Evolutionary conservation across 768 basidiomycete genomes (phyloP), one percentile per base, ranked within the genome.

Genomic region (Boletellus ananiceps): DNA sequence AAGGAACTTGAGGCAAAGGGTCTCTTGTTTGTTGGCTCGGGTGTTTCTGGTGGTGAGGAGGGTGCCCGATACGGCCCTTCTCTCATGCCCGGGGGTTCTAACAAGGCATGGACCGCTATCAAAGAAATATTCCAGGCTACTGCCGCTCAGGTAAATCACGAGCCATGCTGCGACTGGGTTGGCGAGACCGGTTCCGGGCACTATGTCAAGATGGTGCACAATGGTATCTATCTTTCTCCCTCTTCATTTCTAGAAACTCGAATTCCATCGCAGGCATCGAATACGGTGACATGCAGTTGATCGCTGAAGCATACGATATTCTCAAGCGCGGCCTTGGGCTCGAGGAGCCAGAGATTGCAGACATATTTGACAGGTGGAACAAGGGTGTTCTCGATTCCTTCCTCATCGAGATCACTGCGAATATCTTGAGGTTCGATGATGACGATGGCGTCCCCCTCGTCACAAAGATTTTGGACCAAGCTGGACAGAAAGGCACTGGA

Each of bases 131-230:
- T 99, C 86, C 96, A 99, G 75, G 90, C 90, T 70, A 88, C 95
- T 44, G 83, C 96, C 56, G 96, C 96, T 51, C 93, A 98, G 68
- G 90, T 87, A 54, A 78, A 91, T 47, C 93, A 93, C 55, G 90
- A 91, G 60, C 96, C 96, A 29, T 99, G 96, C 78, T 97, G 95
- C 69, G 96, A 99, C 75, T 99, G 96, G 96, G 95, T 99, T 61
- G 96, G 96, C 40, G 89, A 94, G 72, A 86, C 84, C 54, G 96
- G 93, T 51, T 77, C 90, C 41, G 94, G 93, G 27, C 95, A 98
- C 78, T 99, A 98, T 71, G 95, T 99, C 72, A 99, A 99, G 79
- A 98, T 99, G 95, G 95, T 99, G 54, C 95, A 99, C 77, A 92
- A 93, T 51, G 91, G 91, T 86, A 69, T 63, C 66, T 57, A 46